These are phyloP conservation scores for Jatropha podagrica DNA, from an alignment of 441 rosid species.

Conservation along the genomic window DNA sequence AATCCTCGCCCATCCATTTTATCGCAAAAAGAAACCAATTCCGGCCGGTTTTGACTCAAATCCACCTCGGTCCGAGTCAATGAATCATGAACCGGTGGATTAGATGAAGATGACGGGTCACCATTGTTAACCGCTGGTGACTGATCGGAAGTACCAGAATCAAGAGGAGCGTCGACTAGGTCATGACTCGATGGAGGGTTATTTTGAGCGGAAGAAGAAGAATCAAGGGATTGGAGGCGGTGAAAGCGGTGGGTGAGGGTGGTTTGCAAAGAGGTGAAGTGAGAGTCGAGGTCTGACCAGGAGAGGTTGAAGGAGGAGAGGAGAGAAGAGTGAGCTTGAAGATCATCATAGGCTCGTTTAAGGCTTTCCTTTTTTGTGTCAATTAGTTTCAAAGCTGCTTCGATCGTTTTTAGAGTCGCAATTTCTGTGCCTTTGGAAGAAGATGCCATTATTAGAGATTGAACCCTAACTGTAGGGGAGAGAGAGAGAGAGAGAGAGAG, in stretches of 20 bases:
- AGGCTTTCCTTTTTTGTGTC: constrained; percentile 54
- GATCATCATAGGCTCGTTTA: constrained; percentile 62
- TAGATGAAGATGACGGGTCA: constrained; percentile 7
- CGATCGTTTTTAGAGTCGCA: constrained; percentile 41
- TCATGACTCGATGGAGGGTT: background rate
- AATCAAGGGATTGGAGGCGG: constrained; percentile 40
- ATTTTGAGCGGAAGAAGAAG: background rate
- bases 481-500: too few species aligned
- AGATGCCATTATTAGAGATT: constrained; percentile 15
- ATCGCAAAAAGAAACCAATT: constrained; percentile 49
- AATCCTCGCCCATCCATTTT: constrained; percentile 66
- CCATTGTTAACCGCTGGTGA: background rate
- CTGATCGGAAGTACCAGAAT: background rate
- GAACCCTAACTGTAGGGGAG: background rate
- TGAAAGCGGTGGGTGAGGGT: constrained; percentile 44
- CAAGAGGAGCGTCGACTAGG: background rate
- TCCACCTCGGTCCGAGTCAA: background rate
- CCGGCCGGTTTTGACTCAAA: constrained; percentile 27
- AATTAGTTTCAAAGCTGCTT: constrained; percentile 48
- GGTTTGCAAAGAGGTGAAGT: constrained; percentile 51
- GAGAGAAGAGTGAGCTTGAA: constrained; percentile 49
- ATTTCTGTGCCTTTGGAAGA: constrained; percentile 10
- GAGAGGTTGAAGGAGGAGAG: constrained; percentile 50
- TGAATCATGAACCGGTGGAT: background rate
- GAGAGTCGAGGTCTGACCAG: constrained; percentile 66